These are phyloP conservation scores for Pichia sp. DNA, from an alignment of 1,139 yeast genomes.

Conservation along the genomic window DNA sequence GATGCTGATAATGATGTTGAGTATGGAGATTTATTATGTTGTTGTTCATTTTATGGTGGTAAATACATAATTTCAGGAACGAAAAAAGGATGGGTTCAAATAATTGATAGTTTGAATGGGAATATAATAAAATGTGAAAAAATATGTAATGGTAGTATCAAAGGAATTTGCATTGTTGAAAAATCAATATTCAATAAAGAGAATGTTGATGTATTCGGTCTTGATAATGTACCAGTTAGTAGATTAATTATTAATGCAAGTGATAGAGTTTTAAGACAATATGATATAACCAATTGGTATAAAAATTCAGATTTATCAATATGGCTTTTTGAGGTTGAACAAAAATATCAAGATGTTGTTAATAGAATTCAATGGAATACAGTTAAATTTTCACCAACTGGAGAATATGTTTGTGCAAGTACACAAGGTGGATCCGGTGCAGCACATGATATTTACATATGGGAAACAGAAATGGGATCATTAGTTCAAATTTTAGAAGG, in stretches of 20 bases:
- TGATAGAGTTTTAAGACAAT: constrained; percentile 76
- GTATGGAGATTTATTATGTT: constrained; percentile 19
- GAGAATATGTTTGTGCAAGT: constrained; percentile 82
- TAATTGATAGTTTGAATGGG: constrained; percentile 33
- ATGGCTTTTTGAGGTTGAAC: constrained; percentile 65
- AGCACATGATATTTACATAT: constrained; percentile 80
- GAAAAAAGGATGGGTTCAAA: constrained; percentile 68
- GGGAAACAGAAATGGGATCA: constrained; percentile 90
- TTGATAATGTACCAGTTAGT: constrained; percentile 31
- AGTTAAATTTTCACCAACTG: constrained; percentile 66
- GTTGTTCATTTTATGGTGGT: constrained; percentile 41
- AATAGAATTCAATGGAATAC: constrained; percentile 87
- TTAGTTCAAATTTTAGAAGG: constrained; percentile 86
- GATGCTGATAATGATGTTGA: not conserved
- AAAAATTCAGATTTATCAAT: constrained; percentile 18
- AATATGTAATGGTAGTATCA: constrained; percentile 64
- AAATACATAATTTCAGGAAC: constrained; percentile 65
- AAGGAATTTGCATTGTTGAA: constrained; percentile 58
- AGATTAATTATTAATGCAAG: constrained; percentile 66
- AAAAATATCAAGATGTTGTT: constrained; percentile 85
- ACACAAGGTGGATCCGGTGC: constrained; percentile 84
- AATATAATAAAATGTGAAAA: constrained; percentile 44
- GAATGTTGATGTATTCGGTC: constrained; percentile 32
- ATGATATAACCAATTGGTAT: constrained; percentile 31
- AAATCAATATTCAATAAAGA: constrained; percentile 25